Evolutionary conservation across 495 filamentous ascomycete genomes (phyloP).

Genomic region (Daldinia loculata): DNA sequence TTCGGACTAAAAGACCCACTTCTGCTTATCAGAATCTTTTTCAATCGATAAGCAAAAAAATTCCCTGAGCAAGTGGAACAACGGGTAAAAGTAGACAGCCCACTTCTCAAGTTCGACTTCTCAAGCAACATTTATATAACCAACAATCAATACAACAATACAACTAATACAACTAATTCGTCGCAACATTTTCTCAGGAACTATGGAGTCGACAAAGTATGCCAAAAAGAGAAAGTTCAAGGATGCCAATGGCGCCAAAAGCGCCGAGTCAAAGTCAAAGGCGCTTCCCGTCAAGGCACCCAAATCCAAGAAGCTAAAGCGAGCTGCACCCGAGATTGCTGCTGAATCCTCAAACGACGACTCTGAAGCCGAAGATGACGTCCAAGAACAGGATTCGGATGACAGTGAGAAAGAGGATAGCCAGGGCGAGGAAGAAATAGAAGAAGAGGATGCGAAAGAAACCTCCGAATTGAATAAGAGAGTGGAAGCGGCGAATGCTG

Average conservation of each 20-base stretch:
- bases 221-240: constrained; percentile 60
- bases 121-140: neutral
- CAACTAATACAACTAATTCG: constrained; percentile 15
- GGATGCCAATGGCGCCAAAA: constrained; percentile 49
- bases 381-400: constrained; percentile 40
- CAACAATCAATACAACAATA: neutral
- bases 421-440: constrained; percentile 24
- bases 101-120: constrained; percentile 9
- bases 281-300: constrained; percentile 19
- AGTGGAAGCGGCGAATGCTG: constrained; percentile 39
- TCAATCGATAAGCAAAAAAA: constrained; percentile 43
- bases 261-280: constrained; percentile 27
- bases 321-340: constrained; percentile 35
- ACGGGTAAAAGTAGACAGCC: constrained; percentile 7
- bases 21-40: constrained; percentile 13
- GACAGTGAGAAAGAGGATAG: constrained; percentile 39
- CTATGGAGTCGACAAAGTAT: constrained; percentile 52
- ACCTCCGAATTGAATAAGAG: constrained; percentile 38
- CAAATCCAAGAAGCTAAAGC: constrained; percentile 47
- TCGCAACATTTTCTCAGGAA: constrained; percentile 18
- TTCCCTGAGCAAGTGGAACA: neutral
- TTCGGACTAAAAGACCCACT: neutral
- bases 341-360: constrained; percentile 32
- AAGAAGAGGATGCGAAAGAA: constrained; percentile 33
- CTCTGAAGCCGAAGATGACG: constrained; percentile 39